Percentiles rank a stretch among this genome's conserved stretches.
phyloP scores from a whole-genome alignment of 129 eudicot species.

The Centrapalus pauciflorus region DNA sequence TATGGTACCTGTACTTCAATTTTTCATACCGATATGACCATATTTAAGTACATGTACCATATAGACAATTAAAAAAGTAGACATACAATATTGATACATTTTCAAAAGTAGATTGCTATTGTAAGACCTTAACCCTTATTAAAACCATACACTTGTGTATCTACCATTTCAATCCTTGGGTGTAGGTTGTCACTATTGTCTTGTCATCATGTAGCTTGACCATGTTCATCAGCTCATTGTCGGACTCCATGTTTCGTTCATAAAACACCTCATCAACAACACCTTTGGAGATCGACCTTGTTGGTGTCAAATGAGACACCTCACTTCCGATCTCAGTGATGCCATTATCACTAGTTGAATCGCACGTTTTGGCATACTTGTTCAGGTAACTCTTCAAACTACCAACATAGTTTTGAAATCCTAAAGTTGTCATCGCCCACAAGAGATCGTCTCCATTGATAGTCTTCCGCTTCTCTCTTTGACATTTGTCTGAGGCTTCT shows the following conservation, averaged over 20 bases:
- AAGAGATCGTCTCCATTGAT: slow-evolving; percentile 68
- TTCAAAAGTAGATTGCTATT: too few species aligned
- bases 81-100: too few species aligned
- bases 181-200: slow-evolving; percentile 4
- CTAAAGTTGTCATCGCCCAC: slow-evolving; percentile 77
- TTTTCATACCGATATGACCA: too few species aligned
- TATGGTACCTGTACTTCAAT: too few species aligned
- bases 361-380: slow-evolving; percentile 22
- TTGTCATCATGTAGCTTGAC: slow-evolving; percentile 18
- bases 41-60: too few species aligned
- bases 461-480: slow-evolving; percentile 68
- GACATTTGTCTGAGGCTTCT: slow-evolving; percentile 72
- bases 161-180: slow-evolving; percentile 33
- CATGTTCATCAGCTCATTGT: slow-evolving; percentile 18
- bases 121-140: too few species aligned
- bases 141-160: too few species aligned
- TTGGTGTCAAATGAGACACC: slow-evolving; percentile 6
- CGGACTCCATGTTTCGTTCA: slow-evolving; percentile 10
- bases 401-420: slow-evolving; percentile 57
- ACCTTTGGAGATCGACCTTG: not conserved
- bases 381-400: slow-evolving; percentile 45
- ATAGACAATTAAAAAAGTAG: too few species aligned
- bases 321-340: slow-evolving; percentile 9
- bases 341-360: not conserved
- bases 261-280: not conserved